These are phyloP conservation scores for Licmophora abbreviata DNA, from an alignment of 108 stramenopile genomes.

Conservation along the genomic window DNA sequence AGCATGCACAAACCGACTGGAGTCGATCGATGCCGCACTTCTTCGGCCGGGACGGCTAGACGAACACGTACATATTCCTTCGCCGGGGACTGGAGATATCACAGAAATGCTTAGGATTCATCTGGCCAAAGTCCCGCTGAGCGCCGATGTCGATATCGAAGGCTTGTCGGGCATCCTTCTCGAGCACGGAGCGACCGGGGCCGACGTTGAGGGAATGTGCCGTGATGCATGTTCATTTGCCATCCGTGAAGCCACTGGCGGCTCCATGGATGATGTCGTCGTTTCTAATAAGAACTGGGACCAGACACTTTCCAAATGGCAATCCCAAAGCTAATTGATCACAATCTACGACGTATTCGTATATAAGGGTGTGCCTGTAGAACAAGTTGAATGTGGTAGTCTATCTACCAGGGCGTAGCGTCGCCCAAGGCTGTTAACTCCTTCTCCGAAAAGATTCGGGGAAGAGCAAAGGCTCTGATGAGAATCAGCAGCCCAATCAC, in stretches of 20 bases:
- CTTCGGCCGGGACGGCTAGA: slow-evolving; percentile 94
- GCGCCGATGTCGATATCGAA: slow-evolving; percentile 9
- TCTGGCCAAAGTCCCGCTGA: slow-evolving; percentile 16
- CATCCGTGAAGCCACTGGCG: too few species aligned
- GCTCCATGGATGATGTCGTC: too few species aligned
- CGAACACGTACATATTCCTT: slow-evolving; percentile 51
- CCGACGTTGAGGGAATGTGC: slow-evolving; percentile 62
- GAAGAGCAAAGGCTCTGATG: slow-evolving; percentile 68
- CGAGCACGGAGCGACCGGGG: slow-evolving; percentile 31
- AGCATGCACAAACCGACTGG: slow-evolving; percentile 95
- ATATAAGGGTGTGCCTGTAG: too few species aligned
- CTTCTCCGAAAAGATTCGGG: slow-evolving; percentile 68
- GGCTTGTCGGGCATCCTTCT: slow-evolving; percentile 21
- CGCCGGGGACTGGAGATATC: slow-evolving; percentile 36
- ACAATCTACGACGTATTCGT: too few species aligned
- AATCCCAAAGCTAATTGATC: too few species aligned
- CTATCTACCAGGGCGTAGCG: slow-evolving; percentile 23
- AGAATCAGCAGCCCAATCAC: slow-evolving; percentile 88
- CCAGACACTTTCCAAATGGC: too few species aligned
- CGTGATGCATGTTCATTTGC: too few species aligned
- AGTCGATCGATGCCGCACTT: slow-evolving; percentile 88
- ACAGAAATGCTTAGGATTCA: slow-evolving; percentile 39
- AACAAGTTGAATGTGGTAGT: too few species aligned
- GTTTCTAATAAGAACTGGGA: too few species aligned
- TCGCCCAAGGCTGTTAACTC: slow-evolving; percentile 77